Evolutionary conservation across 2,329 filamentous ascomycete species (phyloP).

Genomic region (Pyrenophora seminiperda): DNA sequence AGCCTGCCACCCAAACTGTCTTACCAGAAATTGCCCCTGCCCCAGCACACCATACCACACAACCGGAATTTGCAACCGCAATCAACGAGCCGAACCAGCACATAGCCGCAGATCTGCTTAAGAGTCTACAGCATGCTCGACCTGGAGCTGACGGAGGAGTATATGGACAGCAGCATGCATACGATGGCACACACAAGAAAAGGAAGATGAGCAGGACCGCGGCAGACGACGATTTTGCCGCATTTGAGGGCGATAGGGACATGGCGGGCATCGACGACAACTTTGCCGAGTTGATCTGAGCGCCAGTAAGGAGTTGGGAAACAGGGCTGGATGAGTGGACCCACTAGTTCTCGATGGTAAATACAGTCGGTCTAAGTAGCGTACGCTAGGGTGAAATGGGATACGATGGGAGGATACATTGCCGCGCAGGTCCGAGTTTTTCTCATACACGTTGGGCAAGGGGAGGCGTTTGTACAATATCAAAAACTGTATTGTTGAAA

Average conservation of each 20-base stretch:
- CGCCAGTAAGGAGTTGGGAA: no score
- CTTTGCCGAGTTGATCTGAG: conserved; percentile 59
- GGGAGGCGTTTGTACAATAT: no score
- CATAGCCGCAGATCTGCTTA: conserved; percentile 39
- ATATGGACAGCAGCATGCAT: conserved; percentile 30
- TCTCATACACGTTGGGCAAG: no score
- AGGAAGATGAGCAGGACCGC: conserved; percentile 44
- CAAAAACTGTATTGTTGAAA: conserved; percentile 2
- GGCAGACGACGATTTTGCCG: conserved; percentile 47
- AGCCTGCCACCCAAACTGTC: conserved; percentile 32
- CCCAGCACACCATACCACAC: conserved; percentile 23
- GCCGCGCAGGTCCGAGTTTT: no score
- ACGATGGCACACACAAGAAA: conserved; percentile 41
- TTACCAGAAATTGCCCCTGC: conserved; percentile 34
- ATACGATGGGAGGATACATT: no score
- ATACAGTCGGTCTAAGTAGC: no score
- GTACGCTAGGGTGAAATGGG: no score
- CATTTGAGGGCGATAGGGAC: conserved; percentile 54
- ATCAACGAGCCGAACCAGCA: conserved; percentile 27
- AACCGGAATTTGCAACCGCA: conserved; percentile 29
- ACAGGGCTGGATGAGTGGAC: background rate
- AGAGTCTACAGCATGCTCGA: conserved; percentile 38
- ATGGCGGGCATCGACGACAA: conserved; percentile 65
- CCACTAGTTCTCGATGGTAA: no score
- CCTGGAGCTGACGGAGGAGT: conserved; percentile 27